These are phyloP conservation scores for Dendrobium officinale DNA, from an alignment of 106 monocot species.

Conservation along the genomic window DNA sequence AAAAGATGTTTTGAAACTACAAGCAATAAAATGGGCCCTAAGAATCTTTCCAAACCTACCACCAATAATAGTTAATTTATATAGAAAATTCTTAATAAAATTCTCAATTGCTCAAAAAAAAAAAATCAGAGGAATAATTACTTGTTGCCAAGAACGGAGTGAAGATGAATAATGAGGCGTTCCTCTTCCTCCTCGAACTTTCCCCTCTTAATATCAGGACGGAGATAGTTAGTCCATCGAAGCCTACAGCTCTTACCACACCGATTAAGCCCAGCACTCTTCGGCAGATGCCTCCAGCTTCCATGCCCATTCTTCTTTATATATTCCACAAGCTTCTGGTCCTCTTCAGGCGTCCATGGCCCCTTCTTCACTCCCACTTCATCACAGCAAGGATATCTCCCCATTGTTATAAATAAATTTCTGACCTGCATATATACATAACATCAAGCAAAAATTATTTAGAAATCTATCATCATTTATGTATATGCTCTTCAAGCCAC, in stretches of 20 bases:
- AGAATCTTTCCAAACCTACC: too few relatives aligned
- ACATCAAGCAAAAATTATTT: too few relatives aligned
- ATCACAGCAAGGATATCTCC: conserved; percentile 53
- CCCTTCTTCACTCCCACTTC: conserved; percentile 62
- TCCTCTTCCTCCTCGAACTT: conserved; percentile 52
- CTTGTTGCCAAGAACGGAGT: conserved; percentile 61
- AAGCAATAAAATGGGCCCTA: too few relatives aligned
- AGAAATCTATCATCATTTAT: too few relatives aligned
- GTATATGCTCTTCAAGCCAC: too few relatives aligned
- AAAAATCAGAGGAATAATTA: not conserved
- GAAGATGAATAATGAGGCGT: conserved; percentile 46
- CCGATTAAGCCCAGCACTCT: conserved; percentile 50
- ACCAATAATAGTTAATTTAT: too few relatives aligned
- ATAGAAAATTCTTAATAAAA: too few relatives aligned
- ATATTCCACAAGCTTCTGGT: conserved; percentile 37
- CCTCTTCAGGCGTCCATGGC: conserved; percentile 72
- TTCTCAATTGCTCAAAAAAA: too few relatives aligned
- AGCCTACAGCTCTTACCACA: conserved; percentile 66
- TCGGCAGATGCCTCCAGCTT: conserved; percentile 47
- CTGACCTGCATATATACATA: not conserved
- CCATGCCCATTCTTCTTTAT: conserved; percentile 42
- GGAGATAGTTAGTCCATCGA: conserved; percentile 63
- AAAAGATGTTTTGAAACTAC: too few relatives aligned
- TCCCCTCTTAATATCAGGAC: conserved; percentile 49
- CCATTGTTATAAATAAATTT: conserved; percentile 13